phyloP scores from a whole-genome alignment of 768 basidiomycete genomes.

The Auricularia cornea region DNA sequence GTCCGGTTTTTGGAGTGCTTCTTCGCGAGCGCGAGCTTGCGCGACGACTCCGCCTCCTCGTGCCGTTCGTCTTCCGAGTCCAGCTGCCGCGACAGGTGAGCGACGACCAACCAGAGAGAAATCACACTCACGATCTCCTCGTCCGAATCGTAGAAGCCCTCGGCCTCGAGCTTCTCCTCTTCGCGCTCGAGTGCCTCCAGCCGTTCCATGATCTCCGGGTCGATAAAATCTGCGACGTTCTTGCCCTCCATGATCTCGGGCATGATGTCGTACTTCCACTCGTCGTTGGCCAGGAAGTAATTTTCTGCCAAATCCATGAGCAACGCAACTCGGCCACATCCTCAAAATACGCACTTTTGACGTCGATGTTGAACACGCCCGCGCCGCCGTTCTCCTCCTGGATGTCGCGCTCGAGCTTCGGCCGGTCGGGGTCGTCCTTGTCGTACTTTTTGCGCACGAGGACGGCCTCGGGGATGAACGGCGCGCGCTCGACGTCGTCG shows the following conservation, averaged over 20 bases:
- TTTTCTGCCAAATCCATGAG: conserved; percentile 54
- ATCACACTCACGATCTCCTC: conserved; percentile 62
- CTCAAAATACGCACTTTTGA: conserved; percentile 58
- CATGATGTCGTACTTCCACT: conserved; percentile 95
- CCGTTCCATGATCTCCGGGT: conserved; percentile 94
- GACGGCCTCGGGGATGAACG: conserved; percentile 84
- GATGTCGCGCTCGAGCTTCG: conserved; percentile 64
- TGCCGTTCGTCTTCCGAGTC: conserved; percentile 70
- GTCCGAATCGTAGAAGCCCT: conserved; percentile 91
- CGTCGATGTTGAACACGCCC: conserved; percentile 84
- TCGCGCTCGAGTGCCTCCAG: conserved; percentile 95
- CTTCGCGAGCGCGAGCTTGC: conserved; percentile 55
- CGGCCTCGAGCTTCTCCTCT: conserved; percentile 86
- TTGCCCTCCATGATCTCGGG: conserved; percentile 99
- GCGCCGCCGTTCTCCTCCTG: conserved; percentile 84
- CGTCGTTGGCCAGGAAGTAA: conserved; percentile 79
- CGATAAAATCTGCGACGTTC: conserved; percentile 97
- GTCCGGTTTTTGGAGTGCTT: conserved; percentile 73
- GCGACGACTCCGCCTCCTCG: conserved; percentile 46
- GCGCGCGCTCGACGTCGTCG: conserved; percentile 79
- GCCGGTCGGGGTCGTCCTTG: conserved; percentile 74
- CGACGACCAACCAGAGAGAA: neutral
- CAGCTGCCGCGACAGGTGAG: neutral
- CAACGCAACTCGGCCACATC: neutral
- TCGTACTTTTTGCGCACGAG: conserved; percentile 76